Evolutionary conservation across 345 rosid genomes (phyloP).

Genomic region (Brassica rapa): DNA sequence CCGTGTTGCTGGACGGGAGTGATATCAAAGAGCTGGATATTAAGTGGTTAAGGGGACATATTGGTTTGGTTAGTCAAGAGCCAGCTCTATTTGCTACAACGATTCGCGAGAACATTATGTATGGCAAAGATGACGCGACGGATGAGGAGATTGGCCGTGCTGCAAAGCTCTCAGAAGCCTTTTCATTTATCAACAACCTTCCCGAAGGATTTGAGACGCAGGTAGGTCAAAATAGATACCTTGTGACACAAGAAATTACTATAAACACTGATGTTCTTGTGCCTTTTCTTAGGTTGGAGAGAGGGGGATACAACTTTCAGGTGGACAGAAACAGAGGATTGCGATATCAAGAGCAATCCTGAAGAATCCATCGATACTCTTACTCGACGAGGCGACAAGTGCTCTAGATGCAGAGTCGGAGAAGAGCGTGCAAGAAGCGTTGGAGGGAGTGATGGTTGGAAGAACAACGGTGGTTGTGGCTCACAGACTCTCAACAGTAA

Average conservation of each 20-base stretch:
- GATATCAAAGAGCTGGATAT: slow-evolving; percentile 64
- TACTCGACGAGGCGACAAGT: slow-evolving; percentile 97
- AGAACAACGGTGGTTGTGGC: slow-evolving; percentile 90
- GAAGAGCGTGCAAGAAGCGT: slow-evolving; percentile 92
- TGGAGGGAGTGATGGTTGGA: slow-evolving; percentile 91
- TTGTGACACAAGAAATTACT: not conserved
- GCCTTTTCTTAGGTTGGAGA: slow-evolving; percentile 69
- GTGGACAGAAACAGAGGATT: slow-evolving; percentile 96
- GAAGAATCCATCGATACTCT: slow-evolving; percentile 82
- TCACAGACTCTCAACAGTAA: slow-evolving; percentile 85
- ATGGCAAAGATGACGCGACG: slow-evolving; percentile 83
- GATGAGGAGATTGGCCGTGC: slow-evolving; percentile 68
- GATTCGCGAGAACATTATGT: slow-evolving; percentile 83
- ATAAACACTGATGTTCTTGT: not conserved
- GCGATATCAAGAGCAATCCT: slow-evolving; percentile 90
- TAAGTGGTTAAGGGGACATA: slow-evolving; percentile 81
- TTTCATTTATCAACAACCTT: slow-evolving; percentile 78
- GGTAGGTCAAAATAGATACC: slow-evolving; percentile 44
- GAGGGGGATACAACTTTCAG: slow-evolving; percentile 87
- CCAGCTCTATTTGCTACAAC: slow-evolving; percentile 88
- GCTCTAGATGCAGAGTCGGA: slow-evolving; percentile 93
- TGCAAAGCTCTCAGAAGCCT: slow-evolving; percentile 89
- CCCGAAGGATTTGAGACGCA: slow-evolving; percentile 95
- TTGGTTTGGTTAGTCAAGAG: slow-evolving; percentile 93
- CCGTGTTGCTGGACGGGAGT: slow-evolving; percentile 65